Conservation (phyloP, 2,329 filamentous ascomycete species). For the Daldinia eschscholtzii region DNA sequence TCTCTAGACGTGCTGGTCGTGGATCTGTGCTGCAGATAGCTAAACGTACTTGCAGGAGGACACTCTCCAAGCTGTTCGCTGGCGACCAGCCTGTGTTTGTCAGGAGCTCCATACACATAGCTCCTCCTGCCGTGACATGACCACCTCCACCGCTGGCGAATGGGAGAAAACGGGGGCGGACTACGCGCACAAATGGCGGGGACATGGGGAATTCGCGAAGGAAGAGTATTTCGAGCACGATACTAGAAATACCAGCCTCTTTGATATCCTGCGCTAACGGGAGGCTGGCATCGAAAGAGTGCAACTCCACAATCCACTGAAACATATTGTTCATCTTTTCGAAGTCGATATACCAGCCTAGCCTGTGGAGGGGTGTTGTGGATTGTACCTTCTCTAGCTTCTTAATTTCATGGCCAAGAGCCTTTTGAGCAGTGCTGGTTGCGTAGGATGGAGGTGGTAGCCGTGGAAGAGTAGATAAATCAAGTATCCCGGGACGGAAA, state of each 20-base stretch:
- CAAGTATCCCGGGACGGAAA: constrained; percentile 76
- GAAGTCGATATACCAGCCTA: constrained; percentile 87
- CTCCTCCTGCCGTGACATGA: constrained; percentile 86
- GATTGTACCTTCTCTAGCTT: constrained; percentile 74
- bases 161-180: constrained; percentile 82
- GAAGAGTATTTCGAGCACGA: constrained; percentile 87
- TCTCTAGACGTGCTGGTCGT: constrained; percentile 75
- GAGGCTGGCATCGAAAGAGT: constrained; percentile 78
- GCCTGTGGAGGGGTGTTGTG: constrained; percentile 68
- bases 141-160: constrained; percentile 83
- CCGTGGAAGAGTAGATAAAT: constrained; percentile 71
- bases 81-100: constrained; percentile 87
- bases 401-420: constrained; percentile 74
- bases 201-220: constrained; percentile 79
- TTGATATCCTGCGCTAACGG: constrained; percentile 83
- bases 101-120: constrained; percentile 85
- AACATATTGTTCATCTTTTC: constrained; percentile 79
- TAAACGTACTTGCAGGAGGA: constrained; percentile 84
- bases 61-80: constrained; percentile 78
- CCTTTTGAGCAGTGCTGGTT: constrained; percentile 69
- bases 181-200: constrained; percentile 86
- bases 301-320: constrained; percentile 92
- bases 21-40: constrained; percentile 78
- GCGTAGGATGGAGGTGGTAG: constrained; percentile 77
- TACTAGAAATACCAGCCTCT: constrained; percentile 68